These are phyloP conservation scores for Pichia cephalocereana DNA, from an alignment of 805 yeast species.

Conservation along the genomic window DNA sequence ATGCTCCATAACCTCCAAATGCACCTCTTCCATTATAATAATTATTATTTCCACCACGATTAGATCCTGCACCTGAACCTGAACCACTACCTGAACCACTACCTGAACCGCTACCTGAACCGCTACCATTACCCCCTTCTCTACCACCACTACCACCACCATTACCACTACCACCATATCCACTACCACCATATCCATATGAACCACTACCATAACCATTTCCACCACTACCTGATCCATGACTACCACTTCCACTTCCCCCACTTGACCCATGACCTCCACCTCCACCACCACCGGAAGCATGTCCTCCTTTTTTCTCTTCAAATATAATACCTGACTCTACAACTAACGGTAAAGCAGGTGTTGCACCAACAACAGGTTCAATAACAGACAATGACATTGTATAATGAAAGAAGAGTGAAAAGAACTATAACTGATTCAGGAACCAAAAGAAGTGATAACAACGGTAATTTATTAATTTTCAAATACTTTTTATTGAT, in stretches of 20 bases:
- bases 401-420: background rate
- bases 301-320: constrained; percentile 2
- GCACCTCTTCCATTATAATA: constrained; percentile 2
- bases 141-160: background rate
- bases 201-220: constrained; percentile 2
- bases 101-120: background rate
- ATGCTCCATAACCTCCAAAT: background rate
- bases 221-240: constrained; percentile 1
- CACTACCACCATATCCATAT: too few species aligned
- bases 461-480: too few species aligned
- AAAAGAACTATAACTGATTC: background rate
- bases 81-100: background rate
- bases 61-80: background rate
- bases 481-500: too few species aligned
- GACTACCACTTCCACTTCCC: background rate
- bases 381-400: background rate
- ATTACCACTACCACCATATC: too few species aligned
- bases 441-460: too few species aligned
- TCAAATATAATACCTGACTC: background rate
- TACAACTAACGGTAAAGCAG: background rate
- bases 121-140: background rate
- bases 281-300: constrained; percentile 12
- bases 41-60: background rate
- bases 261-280: constrained; percentile 10
- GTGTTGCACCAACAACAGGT: background rate